Evolutionary conservation across 768 basidiomycete genomes (phyloP).

Genomic region (Calocybe indica): DNA sequence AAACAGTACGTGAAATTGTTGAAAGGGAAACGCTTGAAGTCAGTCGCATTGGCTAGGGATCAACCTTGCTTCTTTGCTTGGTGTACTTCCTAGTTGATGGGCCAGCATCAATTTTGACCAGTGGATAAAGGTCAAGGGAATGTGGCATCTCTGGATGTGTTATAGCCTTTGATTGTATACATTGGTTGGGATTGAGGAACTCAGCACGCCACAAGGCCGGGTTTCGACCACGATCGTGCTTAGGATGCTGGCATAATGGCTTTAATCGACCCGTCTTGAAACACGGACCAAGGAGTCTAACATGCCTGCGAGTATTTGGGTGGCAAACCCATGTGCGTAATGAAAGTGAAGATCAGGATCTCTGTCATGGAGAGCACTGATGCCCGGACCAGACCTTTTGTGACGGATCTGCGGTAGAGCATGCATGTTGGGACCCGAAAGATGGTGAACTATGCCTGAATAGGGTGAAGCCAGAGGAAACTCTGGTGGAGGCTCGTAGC

Average conservation of each 20-base stretch:
- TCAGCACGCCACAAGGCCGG: conserved; percentile 32
- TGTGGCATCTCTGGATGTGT: conserved; percentile 63
- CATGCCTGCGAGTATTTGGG: conserved; percentile 78
- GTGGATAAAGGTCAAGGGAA: conserved; percentile 53
- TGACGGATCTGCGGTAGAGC: conserved; percentile 76
- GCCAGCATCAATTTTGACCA: conserved; percentile 64
- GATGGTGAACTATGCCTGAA: conserved; percentile 87
- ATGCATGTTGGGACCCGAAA: conserved; percentile 85
- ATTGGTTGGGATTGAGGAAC: conserved; percentile 56
- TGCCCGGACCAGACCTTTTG: conserved; percentile 70
- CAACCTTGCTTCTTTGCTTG: conserved; percentile 48
- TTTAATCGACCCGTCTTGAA: conserved; percentile 81
- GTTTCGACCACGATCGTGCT: conserved; percentile 35
- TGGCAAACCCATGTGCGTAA: conserved; percentile 58
- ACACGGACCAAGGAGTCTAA: conserved; percentile 87
- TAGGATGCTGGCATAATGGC: conserved; percentile 77
- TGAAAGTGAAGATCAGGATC: conserved; percentile 59
- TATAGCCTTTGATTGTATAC: conserved; percentile 56
- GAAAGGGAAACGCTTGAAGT: conserved; percentile 74
- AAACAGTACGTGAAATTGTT: conserved; percentile 80
- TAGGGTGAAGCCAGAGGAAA: conserved; percentile 94
- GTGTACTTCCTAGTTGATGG: conserved; percentile 51
- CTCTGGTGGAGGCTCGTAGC: conserved; percentile 94
- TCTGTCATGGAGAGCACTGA: conserved; percentile 63
- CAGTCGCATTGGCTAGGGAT: conserved; percentile 52